Conservation (phyloP, 139 green algal species). For the Chlamydomonas eustigma region DNA sequence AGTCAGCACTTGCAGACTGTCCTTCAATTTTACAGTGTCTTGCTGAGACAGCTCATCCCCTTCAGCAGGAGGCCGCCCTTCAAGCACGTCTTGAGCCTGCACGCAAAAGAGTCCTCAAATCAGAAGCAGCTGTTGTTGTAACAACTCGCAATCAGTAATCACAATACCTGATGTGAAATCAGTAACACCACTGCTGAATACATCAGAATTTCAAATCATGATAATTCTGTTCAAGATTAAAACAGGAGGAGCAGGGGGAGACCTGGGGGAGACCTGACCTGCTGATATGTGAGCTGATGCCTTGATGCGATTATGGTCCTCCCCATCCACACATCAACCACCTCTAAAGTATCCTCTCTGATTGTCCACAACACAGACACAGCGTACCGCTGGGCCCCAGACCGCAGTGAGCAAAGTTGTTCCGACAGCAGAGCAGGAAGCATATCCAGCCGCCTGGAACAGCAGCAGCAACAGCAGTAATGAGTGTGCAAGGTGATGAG, state of each 20-base stretch:
- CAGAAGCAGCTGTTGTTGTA: too few relatives aligned
- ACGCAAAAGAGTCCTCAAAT: too few relatives aligned
- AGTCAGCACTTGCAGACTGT: conserved; percentile 25
- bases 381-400: conserved; percentile 49
- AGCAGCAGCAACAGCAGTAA: not conserved
- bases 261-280: too few relatives aligned
- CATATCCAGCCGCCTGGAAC: conserved; percentile 49
- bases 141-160: too few relatives aligned
- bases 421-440: conserved; percentile 52
- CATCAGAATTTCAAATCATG: too few relatives aligned
- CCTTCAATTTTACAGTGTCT: conserved; percentile 16
- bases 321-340: conserved; percentile 57
- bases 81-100: conserved; percentile 50
- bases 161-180: too few relatives aligned
- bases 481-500: too few relatives aligned
- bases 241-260: too few relatives aligned
- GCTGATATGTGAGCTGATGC: conserved; percentile 67
- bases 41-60: conserved; percentile 26
- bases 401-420: conserved; percentile 57
- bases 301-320: conserved; percentile 50
- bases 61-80: conserved; percentile 17
- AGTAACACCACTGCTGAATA: too few relatives aligned
- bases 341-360: not conserved
- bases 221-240: too few relatives aligned
- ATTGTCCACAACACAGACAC: conserved; percentile 66